These are phyloP conservation scores for Phytophthora sp. DNA, from an alignment of 352 stramenopile genomes.

Conservation along the genomic window DNA sequence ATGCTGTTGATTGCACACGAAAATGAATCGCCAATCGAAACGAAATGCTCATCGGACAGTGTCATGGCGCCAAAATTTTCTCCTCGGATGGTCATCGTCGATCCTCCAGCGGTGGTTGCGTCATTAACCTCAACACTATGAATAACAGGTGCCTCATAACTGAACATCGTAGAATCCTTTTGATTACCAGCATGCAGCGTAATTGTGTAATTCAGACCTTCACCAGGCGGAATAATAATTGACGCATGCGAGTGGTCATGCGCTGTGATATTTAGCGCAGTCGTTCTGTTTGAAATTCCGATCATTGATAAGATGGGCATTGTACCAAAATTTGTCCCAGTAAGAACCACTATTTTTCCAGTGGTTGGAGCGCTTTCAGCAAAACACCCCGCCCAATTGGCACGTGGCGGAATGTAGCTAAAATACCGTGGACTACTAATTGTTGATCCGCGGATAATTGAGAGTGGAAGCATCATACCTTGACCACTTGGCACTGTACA, in stretches of 20 bases:
- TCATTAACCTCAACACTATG: conserved; percentile 35
- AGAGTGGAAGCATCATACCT: conserved; percentile 44
- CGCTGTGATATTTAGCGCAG: conserved; percentile 26
- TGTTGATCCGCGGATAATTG: conserved; percentile 40
- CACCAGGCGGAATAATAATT: conserved; percentile 55
- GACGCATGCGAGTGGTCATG: conserved; percentile 41
- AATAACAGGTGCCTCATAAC: conserved; percentile 59
- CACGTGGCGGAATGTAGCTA: conserved; percentile 54
- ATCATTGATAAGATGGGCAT: conserved; percentile 34
- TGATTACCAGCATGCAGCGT: conserved; percentile 53
- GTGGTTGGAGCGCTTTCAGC: conserved; percentile 39
- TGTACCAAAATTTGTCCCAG: conserved; percentile 53
- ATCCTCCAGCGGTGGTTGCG: conserved; percentile 48
- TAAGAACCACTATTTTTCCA: conserved; percentile 49
- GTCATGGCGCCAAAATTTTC: conserved; percentile 56
- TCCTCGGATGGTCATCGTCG: conserved; percentile 49
- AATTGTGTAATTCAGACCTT: conserved; percentile 46
- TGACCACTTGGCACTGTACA: conserved; percentile 56
- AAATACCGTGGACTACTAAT: conserved; percentile 51
- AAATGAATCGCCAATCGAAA: conserved; percentile 35
- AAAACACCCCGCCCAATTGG: conserved; percentile 44
- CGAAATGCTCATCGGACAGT: conserved; percentile 42
- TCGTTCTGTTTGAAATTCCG: neutral
- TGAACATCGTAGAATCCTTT: conserved; percentile 40
- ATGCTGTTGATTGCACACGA: conserved; percentile 45